These are phyloP conservation scores for Rusavskia elegans DNA, from an alignment of 495 filamentous ascomycete genomes.

Conservation along the genomic window DNA sequence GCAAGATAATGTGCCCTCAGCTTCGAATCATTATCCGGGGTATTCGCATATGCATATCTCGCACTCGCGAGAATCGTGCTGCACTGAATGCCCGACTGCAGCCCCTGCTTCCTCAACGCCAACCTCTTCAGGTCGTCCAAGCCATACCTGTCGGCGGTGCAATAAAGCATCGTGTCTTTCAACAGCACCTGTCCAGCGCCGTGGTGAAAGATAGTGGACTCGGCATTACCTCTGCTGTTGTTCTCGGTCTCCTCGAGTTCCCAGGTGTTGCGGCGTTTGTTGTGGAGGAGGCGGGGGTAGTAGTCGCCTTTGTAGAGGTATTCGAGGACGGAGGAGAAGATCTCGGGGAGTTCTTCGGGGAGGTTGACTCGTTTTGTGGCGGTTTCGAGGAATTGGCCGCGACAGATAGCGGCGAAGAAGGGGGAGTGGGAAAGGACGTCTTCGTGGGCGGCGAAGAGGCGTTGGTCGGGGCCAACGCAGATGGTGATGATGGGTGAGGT, in stretches of 20 bases:
- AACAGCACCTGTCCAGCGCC: slow-evolving; percentile 51
- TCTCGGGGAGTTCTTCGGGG: slow-evolving; percentile 73
- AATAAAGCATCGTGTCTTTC: slow-evolving; percentile 85
- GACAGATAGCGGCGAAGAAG: slow-evolving; percentile 48
- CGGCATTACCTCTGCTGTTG: slow-evolving; percentile 21
- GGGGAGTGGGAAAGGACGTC: slow-evolving; percentile 63
- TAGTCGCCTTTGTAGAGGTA: slow-evolving; percentile 94
- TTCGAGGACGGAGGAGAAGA: slow-evolving; percentile 81
- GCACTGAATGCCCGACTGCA: slow-evolving; percentile 66
- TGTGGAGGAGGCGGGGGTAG: slow-evolving; percentile 58
- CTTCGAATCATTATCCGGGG: slow-evolving; percentile 74
- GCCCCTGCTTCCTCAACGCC: slow-evolving; percentile 71
- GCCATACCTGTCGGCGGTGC: slow-evolving; percentile 66
- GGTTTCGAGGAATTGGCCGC: slow-evolving; percentile 46
- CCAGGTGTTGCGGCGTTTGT: slow-evolving; percentile 50
- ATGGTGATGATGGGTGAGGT: slow-evolving; percentile 66
- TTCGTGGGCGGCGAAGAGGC: slow-evolving; percentile 84
- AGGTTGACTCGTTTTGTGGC: slow-evolving; percentile 57
- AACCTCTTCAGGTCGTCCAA: slow-evolving; percentile 71
- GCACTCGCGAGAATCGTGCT: slow-evolving; percentile 71
- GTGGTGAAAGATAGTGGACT: slow-evolving; percentile 55
- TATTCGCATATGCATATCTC: slow-evolving; percentile 76
- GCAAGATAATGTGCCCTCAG: slow-evolving; percentile 84
- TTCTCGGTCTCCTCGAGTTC: slow-evolving; percentile 44
- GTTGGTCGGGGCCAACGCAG: slow-evolving; percentile 56